phyloP scores from a whole-genome alignment of 2,329 filamentous ascomycete genomes.

The Sphaerulina musiva region DNA sequence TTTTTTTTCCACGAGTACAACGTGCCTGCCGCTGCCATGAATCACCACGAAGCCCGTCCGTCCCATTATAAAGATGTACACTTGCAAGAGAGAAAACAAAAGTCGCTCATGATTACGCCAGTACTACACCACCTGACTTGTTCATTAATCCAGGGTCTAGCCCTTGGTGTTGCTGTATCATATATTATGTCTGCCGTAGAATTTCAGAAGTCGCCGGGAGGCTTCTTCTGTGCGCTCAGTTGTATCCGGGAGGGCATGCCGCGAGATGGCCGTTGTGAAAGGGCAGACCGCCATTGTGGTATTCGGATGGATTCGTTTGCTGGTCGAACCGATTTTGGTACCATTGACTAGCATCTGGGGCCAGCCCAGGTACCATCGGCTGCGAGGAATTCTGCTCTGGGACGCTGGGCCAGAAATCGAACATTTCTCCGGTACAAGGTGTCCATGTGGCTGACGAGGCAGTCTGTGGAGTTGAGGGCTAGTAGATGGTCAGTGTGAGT shows the following conservation, averaged over 20 bases:
- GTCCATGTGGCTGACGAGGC: conserved; percentile 6
- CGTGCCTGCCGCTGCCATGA: neutral
- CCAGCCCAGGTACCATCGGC: neutral
- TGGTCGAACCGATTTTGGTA: conserved; percentile 4
- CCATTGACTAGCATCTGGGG: conserved; percentile 4
- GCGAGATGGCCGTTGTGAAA: neutral
- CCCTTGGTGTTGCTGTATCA: neutral
- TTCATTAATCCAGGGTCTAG: neutral
- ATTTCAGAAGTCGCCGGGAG: neutral
- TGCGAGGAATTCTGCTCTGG: conserved; percentile 3
- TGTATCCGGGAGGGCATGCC: conserved; percentile 8
- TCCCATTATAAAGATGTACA: neutral
- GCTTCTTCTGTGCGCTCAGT: neutral
- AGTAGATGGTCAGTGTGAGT: neutral
- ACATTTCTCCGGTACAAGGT: neutral
- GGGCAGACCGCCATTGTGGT: neutral
- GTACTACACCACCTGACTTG: neutral
- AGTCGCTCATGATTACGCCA: neutral
- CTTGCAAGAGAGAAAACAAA: too few relatives aligned
- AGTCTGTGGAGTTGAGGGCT: conserved; percentile 6
- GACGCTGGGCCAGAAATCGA: conserved; percentile 3
- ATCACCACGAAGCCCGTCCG: neutral
- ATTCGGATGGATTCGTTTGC: neutral
- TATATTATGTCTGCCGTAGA: neutral
- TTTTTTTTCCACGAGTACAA: neutral